Conservation (phyloP, 495 filamentous ascomycete genomes). For the Daldinia caldariorum region DNA sequence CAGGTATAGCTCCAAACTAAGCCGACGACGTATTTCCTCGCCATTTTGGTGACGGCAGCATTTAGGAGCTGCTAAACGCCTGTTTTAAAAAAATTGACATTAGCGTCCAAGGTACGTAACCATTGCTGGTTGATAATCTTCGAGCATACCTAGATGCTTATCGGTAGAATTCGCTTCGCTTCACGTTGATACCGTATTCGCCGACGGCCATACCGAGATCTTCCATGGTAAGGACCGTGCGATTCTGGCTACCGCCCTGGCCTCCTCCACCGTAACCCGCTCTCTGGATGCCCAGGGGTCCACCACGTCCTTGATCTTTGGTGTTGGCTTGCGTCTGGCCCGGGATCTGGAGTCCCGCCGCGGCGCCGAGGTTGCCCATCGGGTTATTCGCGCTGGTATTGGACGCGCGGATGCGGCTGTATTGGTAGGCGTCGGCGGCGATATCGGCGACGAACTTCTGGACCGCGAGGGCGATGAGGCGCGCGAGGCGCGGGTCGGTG, state of each 20-base stretch:
- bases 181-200: conserved; percentile 97
- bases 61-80: neutral
- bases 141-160: conserved; percentile 53
- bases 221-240: conserved; percentile 98
- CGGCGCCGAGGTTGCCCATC: conserved; percentile 84
- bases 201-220: conserved; percentile 97
- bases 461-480: conserved; percentile 92
- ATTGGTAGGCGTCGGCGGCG: conserved; percentile 97
- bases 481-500: conserved; percentile 86
- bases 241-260: conserved; percentile 86
- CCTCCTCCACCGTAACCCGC: conserved; percentile 94
- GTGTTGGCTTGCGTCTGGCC: conserved; percentile 67
- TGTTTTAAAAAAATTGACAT: neutral
- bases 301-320: conserved; percentile 66
- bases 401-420: conserved; percentile 89
- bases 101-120: neutral
- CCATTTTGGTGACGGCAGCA: neutral
- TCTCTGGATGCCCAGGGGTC: conserved; percentile 84
- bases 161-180: conserved; percentile 96
- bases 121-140: neutral
- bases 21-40: neutral
- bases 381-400: conserved; percentile 88
- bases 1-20: neutral
- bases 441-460: conserved; percentile 99
- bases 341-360: conserved; percentile 73